phyloP scores from a whole-genome alignment of 176 grass and related monocot genomes.

The Paspalum vaginatum region DNA sequence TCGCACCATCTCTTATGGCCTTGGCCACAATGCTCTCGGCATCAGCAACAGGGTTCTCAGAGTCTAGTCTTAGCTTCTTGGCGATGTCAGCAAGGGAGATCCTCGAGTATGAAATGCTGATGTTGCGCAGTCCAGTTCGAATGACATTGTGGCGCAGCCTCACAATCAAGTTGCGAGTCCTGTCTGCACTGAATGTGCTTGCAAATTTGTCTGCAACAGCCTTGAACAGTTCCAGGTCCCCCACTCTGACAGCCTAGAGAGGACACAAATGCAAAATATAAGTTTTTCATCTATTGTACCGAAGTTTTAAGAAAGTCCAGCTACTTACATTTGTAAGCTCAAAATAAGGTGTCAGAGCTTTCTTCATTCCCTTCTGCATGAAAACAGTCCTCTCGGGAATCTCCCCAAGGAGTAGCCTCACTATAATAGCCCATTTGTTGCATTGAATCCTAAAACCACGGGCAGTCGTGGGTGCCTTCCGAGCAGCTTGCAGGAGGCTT shows the following conservation, averaged over 20 bases:
- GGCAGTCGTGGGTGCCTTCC: constrained; percentile 75
- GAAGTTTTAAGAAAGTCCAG: background rate
- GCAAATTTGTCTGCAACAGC: constrained; percentile 76
- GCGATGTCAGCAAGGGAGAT: constrained; percentile 82
- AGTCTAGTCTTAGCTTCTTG: constrained; percentile 71
- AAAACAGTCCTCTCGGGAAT: constrained; percentile 91
- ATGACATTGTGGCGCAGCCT: constrained; percentile 89
- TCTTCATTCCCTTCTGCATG: constrained; percentile 96
- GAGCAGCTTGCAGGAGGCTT: constrained; percentile 84
- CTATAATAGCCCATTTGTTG: constrained; percentile 88
- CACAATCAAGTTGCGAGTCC: constrained; percentile 86
- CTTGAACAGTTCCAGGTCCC: constrained; percentile 82
- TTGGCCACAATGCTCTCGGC: constrained; percentile 89
- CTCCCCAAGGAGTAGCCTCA: constrained; percentile 79
- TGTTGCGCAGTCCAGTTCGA: constrained; percentile 82
- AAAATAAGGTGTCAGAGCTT: constrained; percentile 84
- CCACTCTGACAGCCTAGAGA: constrained; percentile 73
- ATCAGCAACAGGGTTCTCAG: constrained; percentile 74
- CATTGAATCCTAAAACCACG: constrained; percentile 85
- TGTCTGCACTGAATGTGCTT: constrained; percentile 72
- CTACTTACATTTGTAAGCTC: constrained; percentile 82
- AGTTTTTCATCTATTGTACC: background rate
- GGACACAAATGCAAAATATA: constrained; percentile 22
- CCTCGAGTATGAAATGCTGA: constrained; percentile 80
- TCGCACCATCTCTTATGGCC: constrained; percentile 85